phyloP scores from a whole-genome alignment of 2,329 filamentous ascomycete species.

The Rachicladosporium sp. region DNA sequence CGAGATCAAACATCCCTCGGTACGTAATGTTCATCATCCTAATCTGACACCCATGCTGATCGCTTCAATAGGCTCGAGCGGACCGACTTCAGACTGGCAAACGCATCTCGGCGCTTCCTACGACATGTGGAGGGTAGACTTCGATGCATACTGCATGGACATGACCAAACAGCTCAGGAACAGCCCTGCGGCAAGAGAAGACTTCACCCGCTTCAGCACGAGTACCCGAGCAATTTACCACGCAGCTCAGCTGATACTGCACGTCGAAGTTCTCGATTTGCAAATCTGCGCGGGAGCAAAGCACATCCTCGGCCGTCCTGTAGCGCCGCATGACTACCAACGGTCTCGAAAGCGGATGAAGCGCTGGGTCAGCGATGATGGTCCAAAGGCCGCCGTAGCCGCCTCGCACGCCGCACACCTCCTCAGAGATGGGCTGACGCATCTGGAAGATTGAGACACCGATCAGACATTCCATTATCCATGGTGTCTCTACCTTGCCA shows the following conservation, averaged over 20 bases:
- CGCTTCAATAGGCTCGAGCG: neutral
- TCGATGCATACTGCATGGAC: slow-evolving; percentile 38
- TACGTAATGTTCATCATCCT: slow-evolving; percentile 14
- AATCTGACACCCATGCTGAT: slow-evolving; percentile 5
- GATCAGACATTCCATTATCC: slow-evolving; percentile 48
- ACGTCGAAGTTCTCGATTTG: slow-evolving; percentile 48
- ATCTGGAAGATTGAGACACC: slow-evolving; percentile 39
- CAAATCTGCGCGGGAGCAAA: slow-evolving; percentile 50
- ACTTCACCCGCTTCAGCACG: slow-evolving; percentile 37
- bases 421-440: slow-evolving; percentile 37
- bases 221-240: slow-evolving; percentile 47
- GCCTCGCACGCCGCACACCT: slow-evolving; percentile 44
- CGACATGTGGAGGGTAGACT: slow-evolving; percentile 46
- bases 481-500: slow-evolving; percentile 50
- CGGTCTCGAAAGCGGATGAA: slow-evolving; percentile 41
- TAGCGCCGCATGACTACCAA: slow-evolving; percentile 38
- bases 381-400: slow-evolving; percentile 29
- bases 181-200: slow-evolving; percentile 19
- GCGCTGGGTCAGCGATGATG: slow-evolving; percentile 33
- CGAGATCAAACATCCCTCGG: slow-evolving; percentile 50
- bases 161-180: slow-evolving; percentile 24
- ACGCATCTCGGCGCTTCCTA: slow-evolving; percentile 42
- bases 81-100: slow-evolving; percentile 35
- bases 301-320: slow-evolving; percentile 46
- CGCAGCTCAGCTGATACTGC: slow-evolving; percentile 43